Conservation (phyloP, 192 early-diverging fungal genomes). For the Lunasporangiospora selenospora region DNA sequence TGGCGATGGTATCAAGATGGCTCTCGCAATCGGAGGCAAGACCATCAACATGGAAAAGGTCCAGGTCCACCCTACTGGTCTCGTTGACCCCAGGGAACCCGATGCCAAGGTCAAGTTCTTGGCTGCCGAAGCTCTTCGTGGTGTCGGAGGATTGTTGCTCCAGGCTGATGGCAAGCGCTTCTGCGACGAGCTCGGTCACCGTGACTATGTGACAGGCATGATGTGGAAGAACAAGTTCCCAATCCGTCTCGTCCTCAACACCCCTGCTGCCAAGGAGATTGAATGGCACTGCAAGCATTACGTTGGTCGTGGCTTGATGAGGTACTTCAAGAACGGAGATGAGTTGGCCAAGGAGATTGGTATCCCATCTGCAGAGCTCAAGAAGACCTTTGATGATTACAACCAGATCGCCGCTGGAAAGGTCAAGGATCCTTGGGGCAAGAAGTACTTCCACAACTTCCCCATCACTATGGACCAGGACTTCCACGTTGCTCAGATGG, state of each 20-base stretch:
- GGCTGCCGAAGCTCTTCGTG: constrained; percentile 96
- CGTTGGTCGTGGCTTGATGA: constrained; percentile 89
- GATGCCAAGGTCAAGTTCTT: constrained; percentile 93
- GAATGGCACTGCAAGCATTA: constrained; percentile 96
- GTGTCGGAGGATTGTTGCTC: constrained; percentile 88
- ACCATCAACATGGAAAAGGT: constrained; percentile 95
- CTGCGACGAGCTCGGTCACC: constrained; percentile 92
- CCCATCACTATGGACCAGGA: constrained; percentile 61
- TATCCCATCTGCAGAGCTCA: constrained; percentile 54
- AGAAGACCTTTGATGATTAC: constrained; percentile 65
- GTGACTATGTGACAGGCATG: constrained; percentile 90
- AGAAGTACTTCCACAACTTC: constrained; percentile 69
- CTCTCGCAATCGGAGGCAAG: constrained; percentile 78
- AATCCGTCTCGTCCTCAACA: constrained; percentile 83
- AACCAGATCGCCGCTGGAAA: constrained; percentile 63
- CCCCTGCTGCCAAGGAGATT: constrained; percentile 85
- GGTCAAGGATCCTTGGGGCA: constrained; percentile 69
- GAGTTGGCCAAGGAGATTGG: constrained; percentile 83
- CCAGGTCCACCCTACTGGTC: constrained; percentile 97
- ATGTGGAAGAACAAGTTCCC: constrained; percentile 91
- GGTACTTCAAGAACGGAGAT: constrained; percentile 74
- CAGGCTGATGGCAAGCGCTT: constrained; percentile 86
- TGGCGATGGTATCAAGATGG: constrained; percentile 94
- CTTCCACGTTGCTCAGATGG: constrained; percentile 76
- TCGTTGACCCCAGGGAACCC: constrained; percentile 89